Percentiles rank a stretch among this genome's conserved stretches.
These are phyloP conservation scores for Aureobasidium sp. DNA, from an alignment of 2,329 filamentous ascomycete genomes.

Conservation along the genomic window DNA sequence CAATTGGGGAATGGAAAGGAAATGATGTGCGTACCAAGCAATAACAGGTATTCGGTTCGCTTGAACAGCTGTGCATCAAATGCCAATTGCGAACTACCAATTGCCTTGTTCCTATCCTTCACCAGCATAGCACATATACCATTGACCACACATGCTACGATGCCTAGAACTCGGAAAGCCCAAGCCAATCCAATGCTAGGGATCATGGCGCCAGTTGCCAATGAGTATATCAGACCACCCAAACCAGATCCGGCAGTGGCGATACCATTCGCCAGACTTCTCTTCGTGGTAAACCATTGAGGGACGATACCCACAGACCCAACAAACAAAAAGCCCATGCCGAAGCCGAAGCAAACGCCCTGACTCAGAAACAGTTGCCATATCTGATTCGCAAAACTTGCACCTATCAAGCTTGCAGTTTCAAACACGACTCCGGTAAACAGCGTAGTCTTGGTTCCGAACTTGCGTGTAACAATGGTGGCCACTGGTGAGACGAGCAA, in stretches of 20 bases:
- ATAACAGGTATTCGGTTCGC: constrained; percentile 53
- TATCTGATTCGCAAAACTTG: constrained; percentile 58
- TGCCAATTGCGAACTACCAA: constrained; percentile 57
- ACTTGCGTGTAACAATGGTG: constrained; percentile 51
- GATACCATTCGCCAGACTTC: constrained; percentile 62
- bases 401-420: constrained; percentile 56
- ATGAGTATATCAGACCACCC: constrained; percentile 62
- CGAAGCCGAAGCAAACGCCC: constrained; percentile 67
- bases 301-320: constrained; percentile 58
- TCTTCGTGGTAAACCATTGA: constrained; percentile 64
- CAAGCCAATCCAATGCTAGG: constrained; percentile 53
- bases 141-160: constrained; percentile 57
- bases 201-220: constrained; percentile 62
- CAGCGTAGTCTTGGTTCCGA: constrained; percentile 57
- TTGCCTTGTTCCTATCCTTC: constrained; percentile 61
- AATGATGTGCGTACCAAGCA: constrained; percentile 34
- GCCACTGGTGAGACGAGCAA: constrained; percentile 61
- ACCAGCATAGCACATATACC: constrained; percentile 54
- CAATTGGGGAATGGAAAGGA: too few species aligned
- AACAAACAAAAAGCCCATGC: constrained; percentile 70
- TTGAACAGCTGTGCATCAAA: constrained; percentile 59
- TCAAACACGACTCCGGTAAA: constrained; percentile 57
- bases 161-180: constrained; percentile 58
- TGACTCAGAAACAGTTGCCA: constrained; percentile 73
- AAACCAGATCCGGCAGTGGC: constrained; percentile 62